Base-by-base conservation (phyloP, 2,329 filamentous ascomycete species). In the Ophiostoma novo-ulmi region DNA sequence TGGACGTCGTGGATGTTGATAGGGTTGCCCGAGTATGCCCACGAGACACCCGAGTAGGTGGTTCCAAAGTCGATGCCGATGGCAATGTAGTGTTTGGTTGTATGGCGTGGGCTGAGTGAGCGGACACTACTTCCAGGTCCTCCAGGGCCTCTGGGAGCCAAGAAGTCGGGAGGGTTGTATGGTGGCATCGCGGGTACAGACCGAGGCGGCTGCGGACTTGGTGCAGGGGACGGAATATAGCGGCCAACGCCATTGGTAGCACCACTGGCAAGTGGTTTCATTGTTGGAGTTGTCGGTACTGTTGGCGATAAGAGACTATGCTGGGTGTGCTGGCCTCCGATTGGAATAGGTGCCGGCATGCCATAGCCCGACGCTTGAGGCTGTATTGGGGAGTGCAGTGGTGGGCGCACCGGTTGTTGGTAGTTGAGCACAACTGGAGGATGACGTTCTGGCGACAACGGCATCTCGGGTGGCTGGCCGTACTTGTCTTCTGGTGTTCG, bases 1-100 rank as follows among this genome's bases (percentile, higher is more conserved):
- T 67, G 17, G 14, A 73, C 63, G 39, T 72, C 58, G 11, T 69
- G 39, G 64, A 70, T 68, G 36, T 64, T 68, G 2, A 14, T 36
- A 14, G 70, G 71, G 39, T 67, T n/a, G 67, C 31, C 44, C 36
- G 71, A 71, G 39, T 69, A 68, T 48, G 70, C 71, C 73, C 73
- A 73, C 14, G 73, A 72, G 14, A 71, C 70, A 48, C 73, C 70
- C 26, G 73, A 73, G 65, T 70, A 73, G 14, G 73, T 73, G 5
- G 71, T 73, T 48, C 73, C 73, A 68, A 73, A 73, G 70, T 73
- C 73, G 58, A 73, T 72, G 55, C 72, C 72, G 22, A 73, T 71
- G 61, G 71, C 72, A 11, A 73, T 6, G 48, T 70, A 73, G 35
- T 66, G 35, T 6, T 39, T 39, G 35, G 35, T 17, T 7, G 31